phyloP scores from a whole-genome alignment of 192 early-diverging fungal species.

The Entrophospora sp. region DNA sequence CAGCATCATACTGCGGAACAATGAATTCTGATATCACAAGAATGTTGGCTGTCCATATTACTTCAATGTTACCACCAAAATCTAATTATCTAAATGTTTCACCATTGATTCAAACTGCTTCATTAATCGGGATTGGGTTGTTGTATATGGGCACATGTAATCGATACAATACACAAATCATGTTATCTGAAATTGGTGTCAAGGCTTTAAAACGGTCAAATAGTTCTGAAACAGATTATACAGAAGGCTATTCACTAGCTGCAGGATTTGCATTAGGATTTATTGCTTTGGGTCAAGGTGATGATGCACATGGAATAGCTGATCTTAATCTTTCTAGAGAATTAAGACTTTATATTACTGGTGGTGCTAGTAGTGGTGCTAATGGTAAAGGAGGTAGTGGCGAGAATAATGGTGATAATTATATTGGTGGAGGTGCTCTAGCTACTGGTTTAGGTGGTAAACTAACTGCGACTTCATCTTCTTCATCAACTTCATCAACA shows the following conservation, averaged over 20 bases:
- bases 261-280: slow-evolving; percentile 81
- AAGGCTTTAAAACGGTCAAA: slow-evolving; percentile 19
- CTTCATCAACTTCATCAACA: neutral
- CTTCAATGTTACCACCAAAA: slow-evolving; percentile 51
- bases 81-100: slow-evolving; percentile 56
- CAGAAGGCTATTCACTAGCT: slow-evolving; percentile 63
- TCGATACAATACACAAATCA: slow-evolving; percentile 61
- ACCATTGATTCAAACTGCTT: slow-evolving; percentile 52
- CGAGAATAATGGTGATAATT: too few relatives aligned
- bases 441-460: too few relatives aligned
- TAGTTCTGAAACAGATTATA: slow-evolving; percentile 22
- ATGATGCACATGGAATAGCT: slow-evolving; percentile 34
- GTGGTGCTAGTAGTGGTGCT: too few relatives aligned
- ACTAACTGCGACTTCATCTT: neutral
- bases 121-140: slow-evolving; percentile 71
- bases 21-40: slow-evolving; percentile 54
- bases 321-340: slow-evolving; percentile 53
- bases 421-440: too few relatives aligned
- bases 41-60: slow-evolving; percentile 69
- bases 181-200: slow-evolving; percentile 59
- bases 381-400: too few relatives aligned
- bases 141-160: slow-evolving; percentile 60
- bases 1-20: slow-evolving; percentile 60
- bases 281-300: slow-evolving; percentile 61
- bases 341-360: slow-evolving; percentile 47